Conservation (phyloP, 176 grass and related monocot species). For the Musa beccarii region DNA sequence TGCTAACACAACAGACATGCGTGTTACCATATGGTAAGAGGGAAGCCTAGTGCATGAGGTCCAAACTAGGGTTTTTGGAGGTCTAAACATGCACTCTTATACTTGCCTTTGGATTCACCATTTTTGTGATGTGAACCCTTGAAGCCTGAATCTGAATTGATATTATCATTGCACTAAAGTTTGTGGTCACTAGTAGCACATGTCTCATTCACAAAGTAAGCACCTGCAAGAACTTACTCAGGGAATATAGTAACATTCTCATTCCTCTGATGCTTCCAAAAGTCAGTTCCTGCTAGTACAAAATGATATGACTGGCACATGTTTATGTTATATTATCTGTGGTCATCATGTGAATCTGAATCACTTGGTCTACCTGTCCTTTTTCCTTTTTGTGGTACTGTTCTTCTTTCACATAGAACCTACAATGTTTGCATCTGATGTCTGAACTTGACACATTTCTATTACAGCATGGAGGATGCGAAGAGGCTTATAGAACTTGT, state of each 20-base stretch:
- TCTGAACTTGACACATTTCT: neutral
- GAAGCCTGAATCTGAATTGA: neutral
- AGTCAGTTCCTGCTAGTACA: too few species aligned
- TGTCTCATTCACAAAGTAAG: neutral
- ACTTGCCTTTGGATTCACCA: neutral
- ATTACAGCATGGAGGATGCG: conserved; percentile 56
- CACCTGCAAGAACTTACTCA: too few species aligned
- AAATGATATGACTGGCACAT: neutral
- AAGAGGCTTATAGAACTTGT: conserved; percentile 74
- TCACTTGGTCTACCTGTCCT: neutral
- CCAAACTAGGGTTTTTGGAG: neutral
- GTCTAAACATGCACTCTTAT: neutral
- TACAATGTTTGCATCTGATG: neutral
- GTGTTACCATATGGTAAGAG: neutral
- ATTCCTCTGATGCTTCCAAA: too few species aligned
- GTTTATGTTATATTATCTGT: neutral
- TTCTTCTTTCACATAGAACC: neutral
- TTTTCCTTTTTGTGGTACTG: neutral
- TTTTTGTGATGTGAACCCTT: neutral
- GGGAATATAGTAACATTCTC: too few species aligned
- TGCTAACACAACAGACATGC: neutral
- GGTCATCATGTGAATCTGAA: too few species aligned
- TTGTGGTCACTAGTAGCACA: neutral
- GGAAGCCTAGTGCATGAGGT: neutral
- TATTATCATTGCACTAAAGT: neutral